Evolutionary conservation across 148 eudicot genomes (phyloP), one percentile per base, ranked within the genome.

Genomic region (Amaranthus cruentus): DNA sequence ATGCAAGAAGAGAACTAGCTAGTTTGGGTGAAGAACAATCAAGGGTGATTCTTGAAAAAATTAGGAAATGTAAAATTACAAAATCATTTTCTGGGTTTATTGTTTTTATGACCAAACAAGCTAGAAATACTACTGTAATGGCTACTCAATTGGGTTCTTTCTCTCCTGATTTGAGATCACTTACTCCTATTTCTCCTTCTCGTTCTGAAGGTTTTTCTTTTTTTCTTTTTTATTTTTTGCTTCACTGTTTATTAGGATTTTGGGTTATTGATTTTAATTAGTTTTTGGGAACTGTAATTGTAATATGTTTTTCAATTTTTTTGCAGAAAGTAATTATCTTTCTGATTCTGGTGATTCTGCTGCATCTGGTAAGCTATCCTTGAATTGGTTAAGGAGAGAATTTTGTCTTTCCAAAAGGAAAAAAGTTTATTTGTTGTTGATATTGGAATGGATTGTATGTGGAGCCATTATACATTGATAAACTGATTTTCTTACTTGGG

Each of bases 1-100:
- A 49, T 7, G 83, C 79, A 6, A 64, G 82, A 52, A 60, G 38
- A 21, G 28, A 60, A 50, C 84, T 86, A 4, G 74, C 80, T 2
- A 42, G 58, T 13, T 68, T 86, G 28, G 87, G 87, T 5, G 85
- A 86, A 70, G 43, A 58, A 3, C 70, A 68, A 6, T 69, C 87
- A 0, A 3, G 79, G 2, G 47, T 73, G 0, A 42, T 83, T 0
- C 81, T 86, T 3, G 43, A 43, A 3, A 47, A n/a, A 4, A 77
- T 86, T 13, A 49, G 78, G 0, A 13, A 2, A 0, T 6, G 68
- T 0, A 69, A 43, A 3, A 68, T 66, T 7, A 72, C 0, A 0
- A 43, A 66, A 60, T 67, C 75, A 2, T 84, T 82, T 44, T 9
- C 56, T 28, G 85, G 85, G 2, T 81, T 71, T 21, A 80, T 86